A percentile compares a stretch with the other conserved stretches of the same genome.
These are phyloP conservation scores for Phytophthora hibernalis DNA, from an alignment of 352 stramenopile genomes.

Conservation along the genomic window DNA sequence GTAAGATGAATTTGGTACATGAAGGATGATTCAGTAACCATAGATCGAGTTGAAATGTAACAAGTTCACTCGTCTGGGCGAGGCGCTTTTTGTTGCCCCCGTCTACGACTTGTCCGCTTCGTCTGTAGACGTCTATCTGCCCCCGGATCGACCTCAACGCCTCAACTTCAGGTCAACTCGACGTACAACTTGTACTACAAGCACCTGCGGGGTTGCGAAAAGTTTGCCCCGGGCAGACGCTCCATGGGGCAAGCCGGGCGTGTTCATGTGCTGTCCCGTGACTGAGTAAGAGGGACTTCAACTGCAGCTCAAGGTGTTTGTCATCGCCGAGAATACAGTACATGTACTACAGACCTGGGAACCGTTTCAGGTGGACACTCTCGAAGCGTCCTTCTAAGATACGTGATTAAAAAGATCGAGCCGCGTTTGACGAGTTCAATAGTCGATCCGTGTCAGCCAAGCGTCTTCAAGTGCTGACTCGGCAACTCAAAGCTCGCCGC, in stretches of 20 bases:
- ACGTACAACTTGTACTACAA: constrained; percentile 25
- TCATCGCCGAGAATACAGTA: constrained; percentile 31
- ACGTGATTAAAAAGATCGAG: neutral
- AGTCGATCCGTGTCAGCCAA: constrained; percentile 8
- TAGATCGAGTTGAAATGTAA: no score
- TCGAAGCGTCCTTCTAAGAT: neutral
- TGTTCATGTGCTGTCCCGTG: constrained; percentile 39
- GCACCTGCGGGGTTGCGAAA: constrained; percentile 30
- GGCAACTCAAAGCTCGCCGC: constrained; percentile 13
- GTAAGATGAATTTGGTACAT: no score
- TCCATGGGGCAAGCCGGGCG: constrained; percentile 26
- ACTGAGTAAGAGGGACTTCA: constrained; percentile 34
- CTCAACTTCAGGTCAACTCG: constrained; percentile 24
- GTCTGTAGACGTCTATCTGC: constrained; percentile 33
- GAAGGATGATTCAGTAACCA: no score
- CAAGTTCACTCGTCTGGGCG: constrained; percentile 14
- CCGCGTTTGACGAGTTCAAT: constrained; percentile 1
- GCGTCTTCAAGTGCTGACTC: constrained; percentile 10
- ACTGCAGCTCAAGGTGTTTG: constrained; percentile 29
- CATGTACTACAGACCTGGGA: constrained; percentile 13
- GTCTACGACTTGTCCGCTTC: constrained; percentile 35
- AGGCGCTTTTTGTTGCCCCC: constrained; percentile 36
- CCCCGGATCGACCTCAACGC: constrained; percentile 27
- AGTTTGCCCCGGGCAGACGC: constrained; percentile 25
- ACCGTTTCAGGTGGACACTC: constrained; percentile 6